phyloP scores from a whole-genome alignment of 2,329 filamentous ascomycete genomes.

The Sphaceloma murrayae region DNA sequence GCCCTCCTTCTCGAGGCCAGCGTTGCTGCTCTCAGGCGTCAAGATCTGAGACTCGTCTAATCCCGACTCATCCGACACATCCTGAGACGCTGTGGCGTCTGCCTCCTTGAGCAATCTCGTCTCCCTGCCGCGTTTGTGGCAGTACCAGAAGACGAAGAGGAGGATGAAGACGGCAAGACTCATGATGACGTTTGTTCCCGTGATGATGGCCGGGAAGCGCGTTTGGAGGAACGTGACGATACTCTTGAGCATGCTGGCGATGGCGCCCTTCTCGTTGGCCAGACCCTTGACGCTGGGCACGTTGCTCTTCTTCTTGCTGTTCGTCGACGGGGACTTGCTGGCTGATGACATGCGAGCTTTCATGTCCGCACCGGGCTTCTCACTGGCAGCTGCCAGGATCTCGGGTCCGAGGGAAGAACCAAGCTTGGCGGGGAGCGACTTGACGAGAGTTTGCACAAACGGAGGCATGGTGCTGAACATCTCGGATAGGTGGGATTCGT shows the following conservation, averaged over 20 bases:
- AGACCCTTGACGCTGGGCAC: conserved; percentile 68
- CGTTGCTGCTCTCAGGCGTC: conserved; percentile 1
- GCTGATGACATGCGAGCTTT: conserved; percentile 29
- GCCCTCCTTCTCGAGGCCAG: not conserved
- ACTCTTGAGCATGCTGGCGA: conserved; percentile 75
- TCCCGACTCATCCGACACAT: conserved; percentile 13
- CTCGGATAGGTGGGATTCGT: conserved; percentile 54
- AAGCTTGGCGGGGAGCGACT: conserved; percentile 72
- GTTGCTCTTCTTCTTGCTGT: conserved; percentile 50
- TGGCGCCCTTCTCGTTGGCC: conserved; percentile 75
- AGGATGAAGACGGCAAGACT: conserved; percentile 80
- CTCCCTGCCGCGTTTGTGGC: conserved; percentile 87
- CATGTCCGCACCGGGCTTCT: conserved; percentile 47
- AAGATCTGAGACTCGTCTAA: conserved; percentile 10
- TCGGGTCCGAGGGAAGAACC: conserved; percentile 69
- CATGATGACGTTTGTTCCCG: conserved; percentile 81
- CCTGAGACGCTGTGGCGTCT: conserved; percentile 10
- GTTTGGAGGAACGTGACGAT: conserved; percentile 82
- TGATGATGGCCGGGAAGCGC: conserved; percentile 78
- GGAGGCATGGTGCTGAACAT: conserved; percentile 60
- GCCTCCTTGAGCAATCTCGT: conserved; percentile 51
- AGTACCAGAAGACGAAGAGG: conserved; percentile 95
- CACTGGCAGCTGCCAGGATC: conserved; percentile 67
- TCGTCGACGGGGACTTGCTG: conserved; percentile 22
- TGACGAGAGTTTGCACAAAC: conserved; percentile 77